These are phyloP conservation scores for Phytophthora sojae DNA, from an alignment of 352 stramenopile genomes.

Conservation along the genomic window DNA sequence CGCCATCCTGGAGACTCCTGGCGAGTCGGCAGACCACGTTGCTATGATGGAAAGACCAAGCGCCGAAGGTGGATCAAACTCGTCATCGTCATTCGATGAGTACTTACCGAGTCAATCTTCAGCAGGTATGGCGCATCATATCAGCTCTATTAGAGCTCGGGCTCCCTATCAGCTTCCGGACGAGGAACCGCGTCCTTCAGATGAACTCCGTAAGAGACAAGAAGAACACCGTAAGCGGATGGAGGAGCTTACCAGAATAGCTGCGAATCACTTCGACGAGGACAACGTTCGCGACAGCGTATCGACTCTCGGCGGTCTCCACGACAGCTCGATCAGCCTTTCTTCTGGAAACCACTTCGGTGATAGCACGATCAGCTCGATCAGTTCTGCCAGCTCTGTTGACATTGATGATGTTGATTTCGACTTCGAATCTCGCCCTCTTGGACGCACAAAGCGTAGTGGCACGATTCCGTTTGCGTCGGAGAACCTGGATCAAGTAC, in stretches of 20 bases:
- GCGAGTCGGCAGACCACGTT: slow-evolving; percentile 34
- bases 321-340: slow-evolving; percentile 47
- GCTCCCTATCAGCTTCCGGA: slow-evolving; percentile 38
- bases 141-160: slow-evolving; percentile 41
- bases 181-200: slow-evolving; percentile 49
- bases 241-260: slow-evolving; percentile 63
- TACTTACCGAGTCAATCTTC: slow-evolving; percentile 55
- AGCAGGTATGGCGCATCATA: slow-evolving; percentile 50
- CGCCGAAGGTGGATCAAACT: slow-evolving; percentile 34
- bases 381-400: slow-evolving; percentile 31
- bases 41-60: slow-evolving; percentile 47
- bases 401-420: slow-evolving; percentile 49
- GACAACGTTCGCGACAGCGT: slow-evolving; percentile 55
- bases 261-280: slow-evolving; percentile 41
- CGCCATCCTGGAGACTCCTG: slow-evolving; percentile 36
- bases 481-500: slow-evolving; percentile 42
- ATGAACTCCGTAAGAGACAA: slow-evolving; percentile 56
- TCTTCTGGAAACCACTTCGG: slow-evolving; percentile 32
- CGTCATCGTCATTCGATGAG: slow-evolving; percentile 46
- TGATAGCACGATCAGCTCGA: slow-evolving; percentile 28
- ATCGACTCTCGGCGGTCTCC: slow-evolving; percentile 51
- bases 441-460: slow-evolving; percentile 58
- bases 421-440: slow-evolving; percentile 43
- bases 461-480: slow-evolving; percentile 53
- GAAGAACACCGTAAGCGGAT: slow-evolving; percentile 69